phyloP scores from a whole-genome alignment of 1,284 basidiomycete species.

The Ganoderma sp. region DNA sequence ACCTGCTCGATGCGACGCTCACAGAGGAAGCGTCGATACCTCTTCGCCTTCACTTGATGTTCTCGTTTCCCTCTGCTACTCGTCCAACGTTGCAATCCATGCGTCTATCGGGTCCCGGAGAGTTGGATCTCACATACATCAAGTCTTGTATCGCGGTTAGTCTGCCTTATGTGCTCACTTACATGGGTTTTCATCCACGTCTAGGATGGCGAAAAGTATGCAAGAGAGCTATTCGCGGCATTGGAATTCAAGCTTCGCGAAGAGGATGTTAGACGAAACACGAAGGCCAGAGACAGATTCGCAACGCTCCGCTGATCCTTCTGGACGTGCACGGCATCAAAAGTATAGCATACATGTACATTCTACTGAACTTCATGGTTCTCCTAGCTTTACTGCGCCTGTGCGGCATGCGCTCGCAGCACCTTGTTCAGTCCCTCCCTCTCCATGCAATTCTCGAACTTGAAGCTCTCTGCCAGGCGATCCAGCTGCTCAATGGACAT shows the following conservation, averaged over 20 bases:
- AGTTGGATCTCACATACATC: conserved; percentile 53
- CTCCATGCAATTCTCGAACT: conserved; percentile 60
- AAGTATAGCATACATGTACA: conserved; percentile 18
- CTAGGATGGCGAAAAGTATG: conserved; percentile 14
- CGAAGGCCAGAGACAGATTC: conserved; percentile 44
- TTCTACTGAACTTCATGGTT: conserved; percentile 1
- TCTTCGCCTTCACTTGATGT: conserved; percentile 62
- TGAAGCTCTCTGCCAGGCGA: conserved; percentile 64
- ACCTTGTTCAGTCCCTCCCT: conserved; percentile 56
- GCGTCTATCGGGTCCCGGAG: conserved; percentile 64
- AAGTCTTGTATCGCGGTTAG: conserved; percentile 59
- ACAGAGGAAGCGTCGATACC: conserved; percentile 68
- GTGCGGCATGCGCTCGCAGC: conserved; percentile 24
- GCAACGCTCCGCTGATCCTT: conserved; percentile 27
- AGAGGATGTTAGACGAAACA: conserved; percentile 44
- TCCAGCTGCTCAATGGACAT: conserved; percentile 63
- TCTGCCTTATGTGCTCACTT: neutral
- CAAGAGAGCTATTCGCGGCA: conserved; percentile 8
- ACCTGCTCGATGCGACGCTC: conserved; percentile 72
- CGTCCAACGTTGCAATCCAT: conserved; percentile 59
- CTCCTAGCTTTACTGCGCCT: conserved; percentile 1
- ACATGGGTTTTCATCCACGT: neutral
- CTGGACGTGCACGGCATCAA: neutral
- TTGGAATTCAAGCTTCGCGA: conserved; percentile 20
- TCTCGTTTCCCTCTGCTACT: conserved; percentile 56